phyloP scores from a whole-genome alignment of 139 green algal genomes.

The Chlorella ohadii region DNA sequence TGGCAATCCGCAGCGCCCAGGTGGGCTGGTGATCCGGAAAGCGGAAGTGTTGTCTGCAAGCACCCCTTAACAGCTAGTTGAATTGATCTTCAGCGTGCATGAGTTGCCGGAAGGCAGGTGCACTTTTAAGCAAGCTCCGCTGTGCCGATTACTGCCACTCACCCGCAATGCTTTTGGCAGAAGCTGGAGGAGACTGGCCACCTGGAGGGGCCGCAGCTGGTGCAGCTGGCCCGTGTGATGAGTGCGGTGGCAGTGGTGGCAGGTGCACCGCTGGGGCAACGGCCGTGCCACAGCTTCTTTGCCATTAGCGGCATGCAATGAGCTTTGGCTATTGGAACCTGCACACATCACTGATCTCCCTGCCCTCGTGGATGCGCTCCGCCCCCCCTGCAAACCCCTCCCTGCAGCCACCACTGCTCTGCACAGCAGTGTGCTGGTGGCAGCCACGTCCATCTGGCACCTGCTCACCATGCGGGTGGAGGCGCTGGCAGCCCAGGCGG shows the following conservation, averaged over 20 bases:
- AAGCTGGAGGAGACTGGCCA: neutral
- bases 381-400: neutral
- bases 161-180: too few species aligned
- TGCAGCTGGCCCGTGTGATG: neutral
- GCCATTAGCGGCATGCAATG: neutral
- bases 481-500: neutral
- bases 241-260: neutral
- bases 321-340: too few species aligned
- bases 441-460: constrained; percentile 2
- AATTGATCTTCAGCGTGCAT: too few species aligned
- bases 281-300: too few species aligned
- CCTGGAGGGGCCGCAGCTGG: neutral
- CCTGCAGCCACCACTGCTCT: constrained; percentile 1
- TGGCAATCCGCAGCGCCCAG: neutral
- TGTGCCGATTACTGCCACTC: too few species aligned
- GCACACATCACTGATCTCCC: too few species aligned
- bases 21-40: too few species aligned
- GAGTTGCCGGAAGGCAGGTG: too few species aligned
- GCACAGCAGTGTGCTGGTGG: neutral
- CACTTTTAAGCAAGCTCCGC: too few species aligned
- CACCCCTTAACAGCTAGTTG: too few species aligned
- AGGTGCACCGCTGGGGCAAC: neutral
- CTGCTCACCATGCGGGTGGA: constrained; percentile 1
- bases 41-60: too few species aligned
- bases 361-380: too few species aligned